Base-by-base conservation (phyloP, 768 basidiomycete genomes). In the Zangia roseola region DNA sequence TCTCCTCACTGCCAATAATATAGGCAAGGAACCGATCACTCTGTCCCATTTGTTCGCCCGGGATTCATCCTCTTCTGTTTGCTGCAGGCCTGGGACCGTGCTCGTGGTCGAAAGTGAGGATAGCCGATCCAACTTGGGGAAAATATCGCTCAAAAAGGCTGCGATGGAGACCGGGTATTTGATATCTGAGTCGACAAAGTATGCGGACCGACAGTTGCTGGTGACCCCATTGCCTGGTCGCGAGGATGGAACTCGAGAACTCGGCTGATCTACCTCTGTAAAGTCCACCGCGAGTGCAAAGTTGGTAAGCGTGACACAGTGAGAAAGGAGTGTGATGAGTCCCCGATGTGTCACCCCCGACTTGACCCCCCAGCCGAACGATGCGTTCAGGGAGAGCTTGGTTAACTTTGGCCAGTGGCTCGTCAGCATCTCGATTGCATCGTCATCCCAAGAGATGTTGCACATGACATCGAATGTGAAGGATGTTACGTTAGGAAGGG, bases 61-160 rank as follows among this genome's bases (percentile, higher is more conserved):
- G 6, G 48, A 63, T 10, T 14, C 13, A 1, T 47, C n/a, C n/a
- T n/a, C n/a, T n/a, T n/a, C n/a, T n/a, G n/a, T n/a, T n/a, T n/a
- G n/a, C n/a, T n/a, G n/a, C n/a, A n/a, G n/a, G n/a, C n/a, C n/a
- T n/a, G n/a, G n/a, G n/a, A n/a, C n/a, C n/a, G n/a, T n/a, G n/a
- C n/a, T n/a, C n/a, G n/a, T n/a, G n/a, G n/a, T n/a, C n/a, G n/a
- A n/a, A n/a, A n/a, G n/a, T n/a, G n/a, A n/a, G n/a, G n/a, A n/a
- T n/a, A n/a, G n/a, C n/a, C n/a, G n/a, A n/a, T n/a, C n/a, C 30
- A 62, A 9, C 23, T 50, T 40, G 2, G 63, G 65, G 44, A 55
- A 56, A n/a, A 66, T 40, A 6, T 60, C 58, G 17, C 60, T 60
- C 47, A 65, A 34, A 28, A 68, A 68, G 45, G 58, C 58, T 7